Evolutionary conservation across 1,139 yeast species (phyloP).

Genomic region (Geotrichum bryndzae): DNA sequence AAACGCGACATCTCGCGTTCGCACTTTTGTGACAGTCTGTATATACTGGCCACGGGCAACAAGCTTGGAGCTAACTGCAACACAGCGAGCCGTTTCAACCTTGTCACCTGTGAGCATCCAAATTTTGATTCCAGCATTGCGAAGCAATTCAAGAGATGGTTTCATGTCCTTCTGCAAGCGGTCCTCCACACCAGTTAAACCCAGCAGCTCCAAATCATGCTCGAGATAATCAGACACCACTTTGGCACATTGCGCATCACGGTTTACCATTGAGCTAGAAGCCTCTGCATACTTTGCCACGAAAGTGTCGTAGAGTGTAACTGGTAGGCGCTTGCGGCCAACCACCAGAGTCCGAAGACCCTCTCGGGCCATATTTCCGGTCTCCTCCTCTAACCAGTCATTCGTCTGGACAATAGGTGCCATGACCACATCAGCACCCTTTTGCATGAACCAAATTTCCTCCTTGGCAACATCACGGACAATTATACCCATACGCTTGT

Average conservation of each 20-base stretch:
- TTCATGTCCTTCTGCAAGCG: slow-evolving; percentile 87
- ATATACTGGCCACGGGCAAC: slow-evolving; percentile 92
- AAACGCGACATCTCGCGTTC: slow-evolving; percentile 45
- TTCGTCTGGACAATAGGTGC: slow-evolving; percentile 70
- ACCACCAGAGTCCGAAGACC: slow-evolving; percentile 92
- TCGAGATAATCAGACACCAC: slow-evolving; percentile 69
- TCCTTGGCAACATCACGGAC: slow-evolving; percentile 56
- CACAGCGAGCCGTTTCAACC: slow-evolving; percentile 97
- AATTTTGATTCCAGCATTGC: slow-evolving; percentile 94
- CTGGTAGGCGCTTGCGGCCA: slow-evolving; percentile 66
- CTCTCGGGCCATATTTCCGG: slow-evolving; percentile 96
- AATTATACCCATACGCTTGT: slow-evolving; percentile 93
- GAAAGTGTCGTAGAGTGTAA: slow-evolving; percentile 55
- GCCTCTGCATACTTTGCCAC: slow-evolving; percentile 62
- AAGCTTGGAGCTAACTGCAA: slow-evolving; percentile 86
- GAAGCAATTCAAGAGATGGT: slow-evolving; percentile 78
- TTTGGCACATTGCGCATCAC: slow-evolving; percentile 68
- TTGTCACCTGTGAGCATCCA: slow-evolving; percentile 99
- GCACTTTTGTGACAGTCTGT: slow-evolving; percentile 68
- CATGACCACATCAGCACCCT: slow-evolving; percentile 98
- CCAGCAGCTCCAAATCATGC: slow-evolving; percentile 75
- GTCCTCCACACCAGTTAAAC: slow-evolving; percentile 97
- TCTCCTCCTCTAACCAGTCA: slow-evolving; percentile 98
- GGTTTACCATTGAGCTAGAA: slow-evolving; percentile 65
- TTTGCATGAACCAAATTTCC: slow-evolving; percentile 78